Conservation (phyloP, 2,329 filamentous ascomycete genomes). For the Neopestalotiopsis rosae region DNA sequence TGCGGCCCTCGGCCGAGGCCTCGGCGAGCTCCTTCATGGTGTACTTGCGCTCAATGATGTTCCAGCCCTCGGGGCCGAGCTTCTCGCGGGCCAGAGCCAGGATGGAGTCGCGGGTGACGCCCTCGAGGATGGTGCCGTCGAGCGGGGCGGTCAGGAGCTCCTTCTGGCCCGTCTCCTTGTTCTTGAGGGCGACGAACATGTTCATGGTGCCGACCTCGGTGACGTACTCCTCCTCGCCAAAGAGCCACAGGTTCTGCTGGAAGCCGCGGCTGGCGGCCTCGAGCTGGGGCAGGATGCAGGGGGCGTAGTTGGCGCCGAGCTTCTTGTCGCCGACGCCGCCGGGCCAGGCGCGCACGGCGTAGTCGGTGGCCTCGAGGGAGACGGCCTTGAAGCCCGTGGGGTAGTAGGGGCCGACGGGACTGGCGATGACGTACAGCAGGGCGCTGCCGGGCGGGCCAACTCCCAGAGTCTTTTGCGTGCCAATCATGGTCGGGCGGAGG, state of each 20-base stretch:
- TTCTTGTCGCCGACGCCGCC: conserved; percentile 98
- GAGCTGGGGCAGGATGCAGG: conserved; percentile 95
- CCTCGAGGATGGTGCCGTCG: conserved; percentile 95
- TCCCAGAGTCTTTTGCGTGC: conserved; percentile 92
- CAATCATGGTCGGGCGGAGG: conserved; percentile 94
- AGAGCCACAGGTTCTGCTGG: conserved; percentile 98
- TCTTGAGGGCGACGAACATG: conserved; percentile 85
- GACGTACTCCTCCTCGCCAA: conserved; percentile 92
- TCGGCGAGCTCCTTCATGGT: conserved; percentile 86
- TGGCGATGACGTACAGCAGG: conserved; percentile 92
- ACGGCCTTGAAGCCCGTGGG: conserved; percentile 98
- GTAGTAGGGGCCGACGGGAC: conserved; percentile 96
- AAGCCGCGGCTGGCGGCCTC: conserved; percentile 89
- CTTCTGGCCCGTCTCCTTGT: conserved; percentile 87
- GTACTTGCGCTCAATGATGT: conserved; percentile 85
- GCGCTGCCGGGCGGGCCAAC: conserved; percentile 92
- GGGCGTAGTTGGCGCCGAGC: conserved; percentile 98
- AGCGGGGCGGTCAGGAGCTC: conserved; percentile 94
- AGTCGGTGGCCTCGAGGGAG: conserved; percentile 92
- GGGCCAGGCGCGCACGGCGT: conserved; percentile 96
- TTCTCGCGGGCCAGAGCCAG: conserved; percentile 85
- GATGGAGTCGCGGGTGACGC: conserved; percentile 91
- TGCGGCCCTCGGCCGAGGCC: conserved; percentile 80
- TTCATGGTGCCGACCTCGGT: conserved; percentile 99
- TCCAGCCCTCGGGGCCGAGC: conserved; percentile 86